phyloP scores from a whole-genome alignment of 75 land plant genomes.

The Picea glauca region DNA sequence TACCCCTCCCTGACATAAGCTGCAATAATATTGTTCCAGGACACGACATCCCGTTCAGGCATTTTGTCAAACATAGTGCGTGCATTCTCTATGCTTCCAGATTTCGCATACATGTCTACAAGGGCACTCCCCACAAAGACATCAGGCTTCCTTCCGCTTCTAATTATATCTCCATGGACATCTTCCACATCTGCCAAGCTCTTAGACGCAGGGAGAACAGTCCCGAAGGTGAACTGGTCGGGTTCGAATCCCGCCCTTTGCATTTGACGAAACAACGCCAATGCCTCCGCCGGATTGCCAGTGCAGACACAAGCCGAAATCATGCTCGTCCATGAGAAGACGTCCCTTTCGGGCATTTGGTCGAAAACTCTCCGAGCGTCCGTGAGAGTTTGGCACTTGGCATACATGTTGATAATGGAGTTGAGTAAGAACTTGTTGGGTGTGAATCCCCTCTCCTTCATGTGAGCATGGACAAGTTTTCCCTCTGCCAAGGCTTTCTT shows the following conservation, averaged over 20 bases:
- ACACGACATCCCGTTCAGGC: conserved; percentile 27
- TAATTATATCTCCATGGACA: no score
- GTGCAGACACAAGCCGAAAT: not conserved
- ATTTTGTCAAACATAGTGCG: conserved; percentile 40
- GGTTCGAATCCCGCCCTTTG: not conserved
- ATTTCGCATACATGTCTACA: conserved; percentile 6
- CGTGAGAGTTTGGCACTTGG: no score
- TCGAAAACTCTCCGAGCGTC: not conserved
- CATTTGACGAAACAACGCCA: not conserved
- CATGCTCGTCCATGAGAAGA: not conserved
- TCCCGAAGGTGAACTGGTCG: not conserved
- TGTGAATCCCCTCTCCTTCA: no score
- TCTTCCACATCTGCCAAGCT: not conserved
- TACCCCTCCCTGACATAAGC: conserved; percentile 19
- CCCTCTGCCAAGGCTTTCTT: no score
- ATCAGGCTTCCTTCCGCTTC: no score
- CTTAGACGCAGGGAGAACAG: not conserved
- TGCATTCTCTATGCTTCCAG: conserved; percentile 27
- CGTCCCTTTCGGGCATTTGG: not conserved
- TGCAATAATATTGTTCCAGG: conserved; percentile 49
- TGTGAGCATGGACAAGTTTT: no score
- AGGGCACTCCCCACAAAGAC: no score
- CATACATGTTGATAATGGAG: no score
- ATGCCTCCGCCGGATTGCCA: not conserved
- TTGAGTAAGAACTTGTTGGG: no score